Evolutionary conservation across 2,329 filamentous ascomycete genomes (phyloP), one percentile per base, ranked within the genome.

Genomic region (Fusarium aywerte): DNA sequence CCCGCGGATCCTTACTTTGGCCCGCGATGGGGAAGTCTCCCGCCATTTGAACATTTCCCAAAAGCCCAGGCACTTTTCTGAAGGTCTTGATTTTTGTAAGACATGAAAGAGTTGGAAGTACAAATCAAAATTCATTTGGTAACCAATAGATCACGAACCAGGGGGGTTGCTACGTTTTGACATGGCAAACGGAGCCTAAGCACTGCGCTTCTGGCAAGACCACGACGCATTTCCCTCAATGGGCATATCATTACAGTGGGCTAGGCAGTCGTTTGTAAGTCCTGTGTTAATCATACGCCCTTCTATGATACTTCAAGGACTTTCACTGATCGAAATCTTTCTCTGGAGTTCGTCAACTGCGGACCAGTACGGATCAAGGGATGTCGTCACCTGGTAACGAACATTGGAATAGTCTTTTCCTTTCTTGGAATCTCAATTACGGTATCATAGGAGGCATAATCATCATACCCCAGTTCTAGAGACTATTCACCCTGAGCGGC

Each of bases 121-220:
- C 70, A 57, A 56, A 55, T 56, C 58, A 62, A 59, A 39, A 39
- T 48, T 64, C n/a, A 56, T 33, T 57, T 62, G 70, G 70, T 73
- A 73, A 67, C 70, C 67, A 73, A 73, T 73, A 40, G 58, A 58
- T 58, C 48, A 50, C 9, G 7, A 33, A 62, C 40, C 39, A 57
- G 42, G 43, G 29, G 43, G 10, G 23, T 25, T 40, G 39, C 21
- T 25, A 42, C 23, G 18, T 36, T 55, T 49, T 47, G 44, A 44
- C 47, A 50, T 55, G 33, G 32, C 59, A 59, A 57, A 61, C 40
- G 43, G 20, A 32, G 27, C 27, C 47, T 35, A 32, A 48, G 27
- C 7, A 43, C 13, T 35, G 32, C 36, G 27, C 32, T 18, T 13
- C 20, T 33, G 23, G 44, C 29, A 32, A 58, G 21, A 35, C 23